These are phyloP conservation scores for Blastomyces parvus DNA, from an alignment of 2,329 filamentous ascomycete genomes.

Conservation along the genomic window DNA sequence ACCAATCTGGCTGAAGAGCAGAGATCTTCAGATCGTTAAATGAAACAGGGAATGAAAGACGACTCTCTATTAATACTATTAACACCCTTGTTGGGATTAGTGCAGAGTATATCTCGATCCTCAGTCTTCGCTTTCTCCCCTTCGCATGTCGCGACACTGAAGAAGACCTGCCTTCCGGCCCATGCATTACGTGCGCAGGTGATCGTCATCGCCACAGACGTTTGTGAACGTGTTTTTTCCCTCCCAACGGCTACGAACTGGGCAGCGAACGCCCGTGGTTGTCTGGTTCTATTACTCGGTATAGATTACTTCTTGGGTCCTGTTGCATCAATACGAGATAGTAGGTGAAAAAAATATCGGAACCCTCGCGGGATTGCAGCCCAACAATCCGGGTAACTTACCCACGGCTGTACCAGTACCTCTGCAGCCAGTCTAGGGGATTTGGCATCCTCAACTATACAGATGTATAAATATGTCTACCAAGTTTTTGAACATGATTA, in stretches of 20 bases:
- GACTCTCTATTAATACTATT: background rate
- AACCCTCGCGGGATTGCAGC: background rate
- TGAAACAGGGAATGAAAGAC: background rate
- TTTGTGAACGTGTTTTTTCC: background rate
- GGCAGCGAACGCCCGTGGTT: background rate
- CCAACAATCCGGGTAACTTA: background rate
- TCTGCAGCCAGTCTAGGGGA: too few relatives aligned
- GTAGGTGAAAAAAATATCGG: background rate
- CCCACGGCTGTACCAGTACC: too few relatives aligned
- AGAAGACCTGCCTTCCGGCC: background rate
- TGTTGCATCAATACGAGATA: background rate
- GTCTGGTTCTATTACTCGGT: background rate
- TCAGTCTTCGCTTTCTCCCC: background rate
- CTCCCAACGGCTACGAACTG: background rate
- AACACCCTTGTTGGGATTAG: background rate
- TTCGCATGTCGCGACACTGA: background rate
- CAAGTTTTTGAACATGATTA: background rate
- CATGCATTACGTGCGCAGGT: background rate
- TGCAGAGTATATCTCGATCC: background rate
- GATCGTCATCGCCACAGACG: background rate
- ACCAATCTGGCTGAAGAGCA: background rate
- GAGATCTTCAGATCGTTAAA: background rate
- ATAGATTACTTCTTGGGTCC: background rate
- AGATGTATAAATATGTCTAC: background rate
- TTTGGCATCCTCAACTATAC: background rate